Conservation (phyloP, 331 rosid species). For the Malus hybrid region DNA sequence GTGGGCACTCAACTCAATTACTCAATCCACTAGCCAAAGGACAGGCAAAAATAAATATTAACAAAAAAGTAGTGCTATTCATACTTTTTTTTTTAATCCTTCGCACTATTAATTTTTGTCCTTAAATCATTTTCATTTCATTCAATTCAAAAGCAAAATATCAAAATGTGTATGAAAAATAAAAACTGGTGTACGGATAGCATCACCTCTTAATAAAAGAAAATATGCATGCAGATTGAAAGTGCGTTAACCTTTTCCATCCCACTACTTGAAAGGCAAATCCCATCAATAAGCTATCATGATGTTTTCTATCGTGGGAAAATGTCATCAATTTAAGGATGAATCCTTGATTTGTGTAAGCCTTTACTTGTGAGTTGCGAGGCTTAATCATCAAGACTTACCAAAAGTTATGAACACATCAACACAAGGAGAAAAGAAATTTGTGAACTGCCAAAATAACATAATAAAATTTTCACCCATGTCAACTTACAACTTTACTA, state of each 20-base stretch:
- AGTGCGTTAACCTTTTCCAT: not conserved
- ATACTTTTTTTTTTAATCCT: no score
- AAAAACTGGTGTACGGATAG: accelerated
- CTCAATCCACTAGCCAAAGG: no score
- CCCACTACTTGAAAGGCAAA: conserved; percentile 23
- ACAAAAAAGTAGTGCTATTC: no score
- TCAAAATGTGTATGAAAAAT: no score
- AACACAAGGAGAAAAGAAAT: not conserved
- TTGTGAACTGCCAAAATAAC: conserved; percentile 26
- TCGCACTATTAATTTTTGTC: no score
- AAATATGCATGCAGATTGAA: not conserved
- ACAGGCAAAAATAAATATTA: no score
- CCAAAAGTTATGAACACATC: not conserved
- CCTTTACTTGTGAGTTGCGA: conserved; percentile 16
- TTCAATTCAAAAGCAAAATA: accelerated
- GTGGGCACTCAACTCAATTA: no score
- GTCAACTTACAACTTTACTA: not conserved
- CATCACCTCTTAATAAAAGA: no score
- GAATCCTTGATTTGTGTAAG: conserved; percentile 12
- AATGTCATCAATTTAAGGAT: conserved; percentile 30
- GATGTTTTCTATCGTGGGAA: conserved; percentile 30
- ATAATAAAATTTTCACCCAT: not conserved
- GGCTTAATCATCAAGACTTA: conserved; percentile 25
- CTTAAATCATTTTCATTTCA: no score
- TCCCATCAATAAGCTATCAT: conserved; percentile 30